Conservation (phyloP, 306 rosid genomes). For the Sphenostylis stenocarpa region DNA sequence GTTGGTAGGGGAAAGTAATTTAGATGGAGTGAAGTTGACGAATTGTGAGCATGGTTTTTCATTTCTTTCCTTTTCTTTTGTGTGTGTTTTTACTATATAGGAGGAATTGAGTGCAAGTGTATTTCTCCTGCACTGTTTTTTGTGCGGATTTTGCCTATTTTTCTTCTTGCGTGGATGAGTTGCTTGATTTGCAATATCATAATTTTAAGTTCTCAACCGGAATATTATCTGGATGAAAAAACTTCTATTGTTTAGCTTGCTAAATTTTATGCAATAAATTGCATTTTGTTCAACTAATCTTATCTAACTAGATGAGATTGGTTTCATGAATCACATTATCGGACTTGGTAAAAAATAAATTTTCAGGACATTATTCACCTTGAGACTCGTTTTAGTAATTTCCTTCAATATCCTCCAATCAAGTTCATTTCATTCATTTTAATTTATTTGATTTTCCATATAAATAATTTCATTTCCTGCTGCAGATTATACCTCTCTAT, state of each 20-base stretch:
- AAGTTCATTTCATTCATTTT: neutral
- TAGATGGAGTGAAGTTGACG: neutral
- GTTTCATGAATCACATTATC: no score
- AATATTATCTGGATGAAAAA: neutral
- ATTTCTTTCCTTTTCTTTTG: neutral
- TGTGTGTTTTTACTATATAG: conserved; percentile 7
- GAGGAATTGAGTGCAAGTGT: neutral
- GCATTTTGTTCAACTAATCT: neutral
- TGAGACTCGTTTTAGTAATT: no score
- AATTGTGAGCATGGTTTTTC: neutral
- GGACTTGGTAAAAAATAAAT: no score
- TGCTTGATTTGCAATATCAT: neutral
- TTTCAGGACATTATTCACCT: no score
- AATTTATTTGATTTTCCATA: neutral
- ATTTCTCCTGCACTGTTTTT: neutral
- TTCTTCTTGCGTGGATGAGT: neutral
- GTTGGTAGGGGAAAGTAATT: neutral
- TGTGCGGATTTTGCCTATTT: neutral
- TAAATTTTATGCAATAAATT: neutral
- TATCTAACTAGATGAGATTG: neutral
- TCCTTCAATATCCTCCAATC: neutral
- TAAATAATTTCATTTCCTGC: neutral
- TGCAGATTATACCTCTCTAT: neutral
- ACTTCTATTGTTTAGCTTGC: neutral
- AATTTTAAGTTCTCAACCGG: neutral